phyloP scores from a whole-genome alignment of 345 rosid genomes.

The Populus deltoides region DNA sequence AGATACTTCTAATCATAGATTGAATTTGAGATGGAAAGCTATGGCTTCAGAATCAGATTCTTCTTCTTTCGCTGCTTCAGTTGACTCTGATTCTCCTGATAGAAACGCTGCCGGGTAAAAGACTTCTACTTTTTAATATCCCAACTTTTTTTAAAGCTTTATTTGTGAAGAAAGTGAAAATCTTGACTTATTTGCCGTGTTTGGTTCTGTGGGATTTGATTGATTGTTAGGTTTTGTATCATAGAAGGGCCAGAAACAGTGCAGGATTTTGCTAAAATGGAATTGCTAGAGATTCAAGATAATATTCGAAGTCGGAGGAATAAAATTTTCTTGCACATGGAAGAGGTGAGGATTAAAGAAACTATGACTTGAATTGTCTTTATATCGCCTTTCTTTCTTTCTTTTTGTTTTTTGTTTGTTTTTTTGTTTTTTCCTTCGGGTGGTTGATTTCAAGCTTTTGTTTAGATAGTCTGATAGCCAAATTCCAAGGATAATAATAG shows the following conservation, averaged over 20 bases:
- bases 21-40: conserved; percentile 47
- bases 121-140: not conserved
- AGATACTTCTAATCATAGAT: conserved; percentile 15
- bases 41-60: conserved; percentile 54
- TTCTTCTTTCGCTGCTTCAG: conserved; percentile 43
- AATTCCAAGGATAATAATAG: too few relatives aligned
- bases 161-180: not conserved
- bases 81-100: conserved; percentile 60
- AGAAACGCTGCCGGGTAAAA: conserved; percentile 48
- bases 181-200: not conserved
- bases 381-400: not conserved
- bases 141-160: not conserved
- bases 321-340: conserved; percentile 96
- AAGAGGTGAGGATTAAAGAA: conserved; percentile 53
- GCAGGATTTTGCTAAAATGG: conserved; percentile 89
- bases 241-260: conserved; percentile 98
- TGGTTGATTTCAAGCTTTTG: too few relatives aligned
- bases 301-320: conserved; percentile 88
- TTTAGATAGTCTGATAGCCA: too few relatives aligned
- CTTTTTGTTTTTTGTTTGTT: not conserved
- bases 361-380: not conserved
- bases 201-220: not conserved
- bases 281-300: conserved; percentile 84
- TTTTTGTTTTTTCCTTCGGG: not conserved
- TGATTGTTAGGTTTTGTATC: conserved; percentile 73